phyloP scores from a whole-genome alignment of 441 rosid genomes.

The Euphorbia celastroides region DNA sequence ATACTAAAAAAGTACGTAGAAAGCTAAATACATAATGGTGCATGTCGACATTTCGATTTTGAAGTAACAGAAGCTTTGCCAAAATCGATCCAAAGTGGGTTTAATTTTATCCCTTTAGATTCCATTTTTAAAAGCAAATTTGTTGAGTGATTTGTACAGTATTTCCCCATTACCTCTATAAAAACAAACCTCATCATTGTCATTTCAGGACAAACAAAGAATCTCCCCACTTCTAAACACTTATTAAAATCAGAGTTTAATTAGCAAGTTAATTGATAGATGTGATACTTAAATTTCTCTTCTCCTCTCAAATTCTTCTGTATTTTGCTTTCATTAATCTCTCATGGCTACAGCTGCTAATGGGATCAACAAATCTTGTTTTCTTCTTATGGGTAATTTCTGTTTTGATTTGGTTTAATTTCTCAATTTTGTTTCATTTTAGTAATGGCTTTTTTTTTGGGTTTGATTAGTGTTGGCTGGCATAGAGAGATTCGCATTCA shows the following conservation, averaged over 20 bases:
- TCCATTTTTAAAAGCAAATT: background rate
- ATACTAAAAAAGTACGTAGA: no score
- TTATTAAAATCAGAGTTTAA: no score
- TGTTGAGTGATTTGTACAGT: background rate
- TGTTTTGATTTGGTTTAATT: background rate
- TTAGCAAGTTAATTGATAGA: background rate
- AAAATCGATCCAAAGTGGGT: background rate
- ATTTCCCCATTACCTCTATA: background rate
- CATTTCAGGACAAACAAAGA: background rate
- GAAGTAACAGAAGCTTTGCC: background rate
- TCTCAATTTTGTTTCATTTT: background rate
- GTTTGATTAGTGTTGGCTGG: conserved; percentile 54
- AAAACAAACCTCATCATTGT: background rate
- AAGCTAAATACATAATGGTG: no score
- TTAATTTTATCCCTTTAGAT: background rate
- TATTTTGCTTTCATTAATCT: background rate
- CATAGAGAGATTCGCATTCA: conserved; percentile 89
- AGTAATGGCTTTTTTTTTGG: background rate
- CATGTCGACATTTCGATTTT: background rate
- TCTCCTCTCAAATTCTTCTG: background rate
- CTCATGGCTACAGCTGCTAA: conserved; percentile 34
- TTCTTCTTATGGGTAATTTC: conserved; percentile 66
- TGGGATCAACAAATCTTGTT: conserved; percentile 63
- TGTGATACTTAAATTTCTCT: background rate
- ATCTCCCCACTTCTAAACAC: no score